A percentile compares a stretch with the other conserved stretches of the same genome.
Conservation (phyloP, 345 rosid genomes). For the Clausena lansium region DNA sequence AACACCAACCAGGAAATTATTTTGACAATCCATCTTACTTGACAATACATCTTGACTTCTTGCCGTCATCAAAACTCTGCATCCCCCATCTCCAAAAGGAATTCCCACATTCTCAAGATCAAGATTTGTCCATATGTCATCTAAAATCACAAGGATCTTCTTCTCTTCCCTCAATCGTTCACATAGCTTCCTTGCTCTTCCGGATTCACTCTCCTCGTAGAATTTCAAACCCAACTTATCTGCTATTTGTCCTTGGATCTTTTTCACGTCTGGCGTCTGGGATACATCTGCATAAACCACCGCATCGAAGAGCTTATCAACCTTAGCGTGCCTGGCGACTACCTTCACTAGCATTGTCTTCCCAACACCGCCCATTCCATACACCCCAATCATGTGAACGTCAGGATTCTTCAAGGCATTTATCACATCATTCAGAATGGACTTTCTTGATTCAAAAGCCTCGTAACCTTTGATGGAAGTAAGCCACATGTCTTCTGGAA, state of each 20-base stretch:
- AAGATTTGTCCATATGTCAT: conserved; percentile 29
- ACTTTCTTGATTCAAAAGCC: not conserved
- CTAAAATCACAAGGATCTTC: not conserved
- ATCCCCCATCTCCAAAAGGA: conserved; percentile 13
- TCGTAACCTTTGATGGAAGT: not conserved
- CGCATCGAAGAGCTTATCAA: not conserved
- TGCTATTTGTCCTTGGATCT: conserved; percentile 23
- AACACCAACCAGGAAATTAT: not conserved
- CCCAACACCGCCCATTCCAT: not conserved
- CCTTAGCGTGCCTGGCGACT: not conserved
- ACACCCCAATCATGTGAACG: not conserved
- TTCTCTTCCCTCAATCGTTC: conserved; percentile 11
- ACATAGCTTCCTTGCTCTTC: conserved; percentile 1
- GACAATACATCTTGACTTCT: conserved; percentile 2
- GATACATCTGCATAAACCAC: conserved; percentile 2
- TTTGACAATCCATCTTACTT: conserved; percentile 13
- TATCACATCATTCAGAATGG: not conserved
- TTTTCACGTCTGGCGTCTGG: conserved; percentile 5
- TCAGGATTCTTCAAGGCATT: not conserved
- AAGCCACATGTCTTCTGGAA: not conserved
- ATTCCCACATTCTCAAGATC: conserved; percentile 31
- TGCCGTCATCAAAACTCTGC: conserved; percentile 29
- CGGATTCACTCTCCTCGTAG: not conserved
- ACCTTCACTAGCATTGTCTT: not conserved
- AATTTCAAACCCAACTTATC: conserved; percentile 15